Evolutionary conservation across 2,329 filamentous ascomycete species (phyloP).

Genomic region (Fusarium stilboides): DNA sequence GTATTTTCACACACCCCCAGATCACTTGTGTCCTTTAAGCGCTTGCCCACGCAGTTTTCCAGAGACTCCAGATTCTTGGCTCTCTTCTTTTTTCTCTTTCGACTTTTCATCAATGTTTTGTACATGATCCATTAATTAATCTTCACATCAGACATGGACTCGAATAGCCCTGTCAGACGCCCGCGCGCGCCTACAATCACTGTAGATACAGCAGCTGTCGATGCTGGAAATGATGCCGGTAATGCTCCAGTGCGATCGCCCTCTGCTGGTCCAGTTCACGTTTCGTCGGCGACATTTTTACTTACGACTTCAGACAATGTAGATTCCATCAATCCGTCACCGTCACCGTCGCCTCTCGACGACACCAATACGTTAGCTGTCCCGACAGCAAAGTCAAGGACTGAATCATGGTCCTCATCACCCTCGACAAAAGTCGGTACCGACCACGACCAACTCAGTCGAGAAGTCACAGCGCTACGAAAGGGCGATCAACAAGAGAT

Average conservation of each 20-base stretch:
- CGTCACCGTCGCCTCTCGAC: conserved; percentile 27
- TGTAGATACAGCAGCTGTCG: conserved; percentile 41
- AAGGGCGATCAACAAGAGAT: conserved; percentile 52
- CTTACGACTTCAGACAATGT: background rate
- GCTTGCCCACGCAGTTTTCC: background rate
- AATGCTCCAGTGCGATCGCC: conserved; percentile 42
- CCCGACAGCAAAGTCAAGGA: conserved; percentile 25
- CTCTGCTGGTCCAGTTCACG: background rate
- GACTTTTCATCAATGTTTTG: background rate
- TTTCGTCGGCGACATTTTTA: background rate
- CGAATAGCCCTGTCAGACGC: conserved; percentile 23
- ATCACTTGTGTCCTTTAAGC: background rate
- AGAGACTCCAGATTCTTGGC: conserved; percentile 25
- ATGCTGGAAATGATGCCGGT: conserved; percentile 37
- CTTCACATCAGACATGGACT: conserved; percentile 28
- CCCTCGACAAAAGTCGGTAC: conserved; percentile 42
- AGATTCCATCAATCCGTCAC: conserved; percentile 40
- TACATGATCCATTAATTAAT: conserved; percentile 1
- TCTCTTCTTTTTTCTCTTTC: conserved; percentile 11
- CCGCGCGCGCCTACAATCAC: conserved; percentile 42
- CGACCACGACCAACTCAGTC: conserved; percentile 35
- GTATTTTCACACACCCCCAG: conserved; percentile 20
- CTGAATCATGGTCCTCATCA: conserved; percentile 39
- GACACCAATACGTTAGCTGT: conserved; percentile 40
- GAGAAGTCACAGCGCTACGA: conserved; percentile 33